Base-by-base conservation (phyloP, 2,329 filamentous ascomycete genomes). In the Xylaria sp. region DNA sequence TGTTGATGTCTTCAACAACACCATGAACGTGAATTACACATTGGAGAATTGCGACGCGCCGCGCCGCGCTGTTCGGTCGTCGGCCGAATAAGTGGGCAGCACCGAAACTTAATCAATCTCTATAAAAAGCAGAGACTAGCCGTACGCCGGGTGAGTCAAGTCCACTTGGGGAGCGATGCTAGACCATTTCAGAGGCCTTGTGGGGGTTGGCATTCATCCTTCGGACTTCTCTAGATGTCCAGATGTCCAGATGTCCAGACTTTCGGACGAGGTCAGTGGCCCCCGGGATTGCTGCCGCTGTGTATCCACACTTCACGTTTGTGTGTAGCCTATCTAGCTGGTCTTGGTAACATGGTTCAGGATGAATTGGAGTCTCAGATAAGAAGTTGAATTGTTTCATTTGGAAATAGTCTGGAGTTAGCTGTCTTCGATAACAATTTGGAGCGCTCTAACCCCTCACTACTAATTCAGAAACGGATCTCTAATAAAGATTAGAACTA, bases 171-270 rank as follows among this genome's bases (percentile, higher is more conserved):
- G 42, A 21, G 5, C 18, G 4, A 32, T 47, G 25, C 21, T 27
- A 63, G 27, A 50, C 54, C 54, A 8, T 58, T 51, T 29, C 21
- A 32, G 44, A 50, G 18, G 44, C n/a, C 18, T 9, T 8, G 48
- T 44, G 16, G 32, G 47, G 44, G 16, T 32, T 12, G 27, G 55
- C 23, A 18, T 62, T 60, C 23, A 25, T 44, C 12, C 40, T 42
- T 67, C 65, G 65, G 65, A 59, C 59, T 67, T 51, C 21, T 37
- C 10, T 8, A 63, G 40, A 32, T 63, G 60, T 55, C 60, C 50
- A 53, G 60, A 29, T 12, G 37, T 47, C n/a, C 18, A 47, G 44
- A 47, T 3, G 1, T n/a, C 40, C 12, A 42, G 16, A 6, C n/a
- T 5, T 23, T 42, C 21, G 32, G 53, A 21, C 32, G 53, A 57